A percentile compares a stretch with the other conserved stretches of the same genome.
Conservation (phyloP, 1,284 basidiomycete species). For the Melampsora larici-populina region DNA sequence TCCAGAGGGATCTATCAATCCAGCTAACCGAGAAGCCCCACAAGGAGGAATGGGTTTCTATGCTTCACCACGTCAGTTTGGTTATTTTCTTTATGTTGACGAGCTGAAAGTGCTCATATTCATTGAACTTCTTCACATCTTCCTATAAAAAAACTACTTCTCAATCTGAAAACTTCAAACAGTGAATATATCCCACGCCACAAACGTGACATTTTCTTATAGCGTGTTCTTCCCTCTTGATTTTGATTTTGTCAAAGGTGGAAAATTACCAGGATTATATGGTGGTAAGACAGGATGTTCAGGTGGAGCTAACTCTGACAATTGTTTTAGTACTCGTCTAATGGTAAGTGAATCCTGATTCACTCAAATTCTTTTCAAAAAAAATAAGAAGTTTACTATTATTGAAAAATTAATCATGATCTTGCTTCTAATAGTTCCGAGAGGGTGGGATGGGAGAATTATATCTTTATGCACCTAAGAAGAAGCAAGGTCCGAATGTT, state of each 20-base stretch:
- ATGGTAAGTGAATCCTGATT: slow-evolving; percentile 52
- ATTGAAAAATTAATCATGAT: neutral
- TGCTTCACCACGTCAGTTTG: neutral
- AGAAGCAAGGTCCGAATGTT: slow-evolving; percentile 44
- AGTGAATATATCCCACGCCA: slow-evolving; percentile 50
- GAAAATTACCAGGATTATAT: slow-evolving; percentile 56
- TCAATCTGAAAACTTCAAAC: slow-evolving; percentile 50
- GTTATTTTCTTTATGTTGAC: neutral
- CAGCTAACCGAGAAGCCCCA: neutral
- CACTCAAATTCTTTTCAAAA: neutral
- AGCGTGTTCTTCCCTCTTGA: slow-evolving; percentile 53
- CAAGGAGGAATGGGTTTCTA: slow-evolving; percentile 3
- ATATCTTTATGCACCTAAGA: slow-evolving; percentile 58
- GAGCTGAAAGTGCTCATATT: neutral
- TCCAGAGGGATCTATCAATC: slow-evolving; percentile 9
- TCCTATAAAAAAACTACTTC: neutral
- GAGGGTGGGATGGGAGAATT: slow-evolving; percentile 55
- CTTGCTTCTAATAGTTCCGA: slow-evolving; percentile 27
- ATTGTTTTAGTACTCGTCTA: slow-evolving; percentile 55
- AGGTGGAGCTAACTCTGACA: slow-evolving; percentile 54
- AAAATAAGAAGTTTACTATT: neutral
- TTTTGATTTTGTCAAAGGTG: slow-evolving; percentile 56
- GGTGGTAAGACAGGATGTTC: slow-evolving; percentile 55
- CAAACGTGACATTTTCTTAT: slow-evolving; percentile 56
- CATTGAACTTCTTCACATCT: neutral